phyloP scores from a whole-genome alignment of 805 yeast genomes.

The Candida takata region DNA sequence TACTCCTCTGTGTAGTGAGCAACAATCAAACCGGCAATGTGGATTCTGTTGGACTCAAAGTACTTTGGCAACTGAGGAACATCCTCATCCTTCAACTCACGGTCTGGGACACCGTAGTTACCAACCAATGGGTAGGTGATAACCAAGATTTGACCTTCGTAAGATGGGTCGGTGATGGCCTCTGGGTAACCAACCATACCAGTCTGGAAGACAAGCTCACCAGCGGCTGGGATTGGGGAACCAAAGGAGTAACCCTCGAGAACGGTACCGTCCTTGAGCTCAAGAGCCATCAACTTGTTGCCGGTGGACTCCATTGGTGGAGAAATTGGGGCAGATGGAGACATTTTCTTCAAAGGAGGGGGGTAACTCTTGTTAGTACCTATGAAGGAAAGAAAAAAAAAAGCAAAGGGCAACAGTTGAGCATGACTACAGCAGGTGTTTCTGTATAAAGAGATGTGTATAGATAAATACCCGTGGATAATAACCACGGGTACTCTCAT shows the following conservation, averaged over 20 bases:
- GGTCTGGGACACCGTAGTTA: conserved; percentile 98
- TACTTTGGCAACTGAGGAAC: conserved; percentile 76
- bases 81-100: conserved; percentile 65
- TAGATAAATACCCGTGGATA: too few species aligned
- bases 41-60: conserved; percentile 89
- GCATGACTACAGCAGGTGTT: too few species aligned
- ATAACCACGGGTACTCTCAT: too few species aligned
- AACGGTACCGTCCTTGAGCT: conserved; percentile 77
- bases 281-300: conserved; percentile 79
- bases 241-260: conserved; percentile 97
- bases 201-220: conserved; percentile 98
- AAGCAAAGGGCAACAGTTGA: too few species aligned
- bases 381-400: too few species aligned
- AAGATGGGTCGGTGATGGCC: conserved; percentile 95
- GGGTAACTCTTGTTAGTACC: background rate
- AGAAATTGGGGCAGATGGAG: conserved; percentile 74
- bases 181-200: conserved; percentile 99
- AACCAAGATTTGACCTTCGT: conserved; percentile 94
- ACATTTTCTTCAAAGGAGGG: conserved; percentile 3
- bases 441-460: too few species aligned
- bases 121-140: conserved; percentile 96
- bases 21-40: conserved; percentile 93
- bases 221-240: conserved; percentile 82
- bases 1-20: conserved; percentile 95
- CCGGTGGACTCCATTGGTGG: conserved; percentile 84